Base-by-base conservation (phyloP, 2,329 filamentous ascomycete species). In the Talaromyces marneffei region DNA sequence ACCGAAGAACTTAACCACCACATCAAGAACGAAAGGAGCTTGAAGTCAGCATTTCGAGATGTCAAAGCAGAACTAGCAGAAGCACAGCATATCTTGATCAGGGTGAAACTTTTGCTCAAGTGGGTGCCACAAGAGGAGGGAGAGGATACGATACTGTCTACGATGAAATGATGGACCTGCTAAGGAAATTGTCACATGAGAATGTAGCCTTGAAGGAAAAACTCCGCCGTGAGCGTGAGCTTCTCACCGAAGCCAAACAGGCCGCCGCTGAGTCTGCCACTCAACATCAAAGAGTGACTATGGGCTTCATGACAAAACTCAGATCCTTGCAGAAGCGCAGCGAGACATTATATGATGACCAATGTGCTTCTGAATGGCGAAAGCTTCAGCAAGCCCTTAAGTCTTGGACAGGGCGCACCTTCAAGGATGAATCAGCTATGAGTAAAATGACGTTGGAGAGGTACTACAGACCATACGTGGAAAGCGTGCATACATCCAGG, bases 321-420 rank as follows among this genome's bases (percentile, higher is more conserved):
- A 35, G 57, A 3, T 27, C 44, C 1, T 27, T 57, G 3, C 54
- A 61, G 37, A n/a, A 12, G 3, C 58, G 54, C 27, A 37, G 59
- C 0, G 48, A 66, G 2, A n/a, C 20, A 1, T 20, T 69, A 6
- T 54, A 62, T 3, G 66, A 69, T 2, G 65, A 65, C 3, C 59
- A 67, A 4, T 58, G 44, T 4, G 29, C 40, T 1, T 46, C 33
- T 12, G 48, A 20, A 14, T 68, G 67, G 62, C 55, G 18, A 0
- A 23, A 27, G 3, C 57, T 70, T 1, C 60, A 60, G 7, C 63
- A 64, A 8, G 46, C 57, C 0, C 33, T 68, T 10, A 53, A 62
- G 6, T 14, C 27, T 4, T 69, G 68, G 67, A 52, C 59, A 8
- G 63, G 59, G 9, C 46, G 42, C 1, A 59, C 63, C 53, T 69